Conservation (phyloP, 345 rosid species). For the Bretschneidera sinensis region DNA sequence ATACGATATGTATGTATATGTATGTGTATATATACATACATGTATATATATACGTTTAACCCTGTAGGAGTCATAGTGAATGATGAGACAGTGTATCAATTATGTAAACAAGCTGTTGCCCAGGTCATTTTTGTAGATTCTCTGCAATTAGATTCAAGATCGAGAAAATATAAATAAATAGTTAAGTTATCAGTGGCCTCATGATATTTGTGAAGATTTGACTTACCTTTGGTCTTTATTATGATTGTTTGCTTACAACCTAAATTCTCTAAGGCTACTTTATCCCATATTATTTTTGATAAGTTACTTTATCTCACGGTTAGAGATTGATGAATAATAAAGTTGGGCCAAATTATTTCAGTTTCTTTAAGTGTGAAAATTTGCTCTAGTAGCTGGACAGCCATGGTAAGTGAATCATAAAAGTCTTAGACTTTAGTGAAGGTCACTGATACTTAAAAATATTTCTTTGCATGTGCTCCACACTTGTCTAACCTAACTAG, state of each 20-base stretch:
- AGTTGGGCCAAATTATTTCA: background rate
- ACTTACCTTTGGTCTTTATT: background rate
- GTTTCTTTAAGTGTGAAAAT: constrained; percentile 1
- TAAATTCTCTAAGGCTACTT: background rate
- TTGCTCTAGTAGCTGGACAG: background rate
- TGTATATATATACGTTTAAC: no score
- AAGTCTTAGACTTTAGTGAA: background rate
- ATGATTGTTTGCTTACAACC: background rate
- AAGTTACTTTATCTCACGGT: no score
- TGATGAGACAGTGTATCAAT: constrained; percentile 90
- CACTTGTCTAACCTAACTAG: background rate
- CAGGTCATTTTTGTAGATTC: constrained; percentile 42
- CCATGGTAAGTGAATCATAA: background rate
- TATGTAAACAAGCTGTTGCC: constrained; percentile 85
- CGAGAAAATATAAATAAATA: no score
- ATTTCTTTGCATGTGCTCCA: background rate
- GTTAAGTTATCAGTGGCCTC: background rate
- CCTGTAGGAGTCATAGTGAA: constrained; percentile 81
- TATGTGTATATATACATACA: no score
- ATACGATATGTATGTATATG: no score
- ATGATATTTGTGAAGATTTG: background rate
- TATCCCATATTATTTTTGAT: background rate
- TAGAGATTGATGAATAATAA: no score
- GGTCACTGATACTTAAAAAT: background rate
- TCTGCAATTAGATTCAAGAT: background rate